phyloP scores from a whole-genome alignment of 2,329 filamentous ascomycete genomes.

The Aspergillus quadricinctus region DNA sequence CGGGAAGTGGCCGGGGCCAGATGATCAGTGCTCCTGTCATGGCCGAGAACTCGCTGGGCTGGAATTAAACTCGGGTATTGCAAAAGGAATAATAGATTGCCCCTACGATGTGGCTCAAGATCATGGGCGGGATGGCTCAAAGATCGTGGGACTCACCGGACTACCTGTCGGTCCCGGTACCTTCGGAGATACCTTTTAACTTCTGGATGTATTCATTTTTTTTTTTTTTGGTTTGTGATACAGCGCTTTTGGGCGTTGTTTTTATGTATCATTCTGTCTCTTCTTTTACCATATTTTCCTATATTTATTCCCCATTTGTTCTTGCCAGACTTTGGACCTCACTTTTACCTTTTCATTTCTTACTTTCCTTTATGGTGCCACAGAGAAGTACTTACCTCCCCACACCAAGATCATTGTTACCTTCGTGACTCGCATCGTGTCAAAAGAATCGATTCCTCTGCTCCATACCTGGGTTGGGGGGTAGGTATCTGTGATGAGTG shows the following conservation, averaged over 20 bases:
- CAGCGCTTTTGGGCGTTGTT: conserved; percentile 10
- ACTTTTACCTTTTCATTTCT: conserved; percentile 11
- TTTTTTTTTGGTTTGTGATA: conserved; percentile 8
- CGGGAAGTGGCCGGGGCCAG: conserved; percentile 61
- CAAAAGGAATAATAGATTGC: conserved; percentile 12
- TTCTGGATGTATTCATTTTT: conserved; percentile 20
- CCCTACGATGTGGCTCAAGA: conserved; percentile 13
- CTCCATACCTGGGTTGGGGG: conserved; percentile 17
- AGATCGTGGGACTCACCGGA: conserved; percentile 10
- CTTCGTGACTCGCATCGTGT: conserved; percentile 9
- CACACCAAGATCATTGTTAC: conserved; percentile 14
- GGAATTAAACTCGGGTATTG: conserved; percentile 62
- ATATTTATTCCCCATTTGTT: conserved; percentile 35
- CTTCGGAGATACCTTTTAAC: conserved; percentile 18
- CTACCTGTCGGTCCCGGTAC: background rate
- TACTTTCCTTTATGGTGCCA: conserved; percentile 19
- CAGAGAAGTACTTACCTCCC: conserved; percentile 6
- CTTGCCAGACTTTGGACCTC: conserved; percentile 8
- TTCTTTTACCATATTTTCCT: conserved; percentile 21
- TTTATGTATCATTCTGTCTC: conserved; percentile 12
- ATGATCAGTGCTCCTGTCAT: conserved; percentile 87
- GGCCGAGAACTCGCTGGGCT: conserved; percentile 90
- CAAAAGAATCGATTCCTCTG: conserved; percentile 7
- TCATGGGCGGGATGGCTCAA: conserved; percentile 11
- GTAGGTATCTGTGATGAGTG: conserved; percentile 20